Conservation (phyloP, 202 grass and related monocot species). For the Carex sylvatica region DNA sequence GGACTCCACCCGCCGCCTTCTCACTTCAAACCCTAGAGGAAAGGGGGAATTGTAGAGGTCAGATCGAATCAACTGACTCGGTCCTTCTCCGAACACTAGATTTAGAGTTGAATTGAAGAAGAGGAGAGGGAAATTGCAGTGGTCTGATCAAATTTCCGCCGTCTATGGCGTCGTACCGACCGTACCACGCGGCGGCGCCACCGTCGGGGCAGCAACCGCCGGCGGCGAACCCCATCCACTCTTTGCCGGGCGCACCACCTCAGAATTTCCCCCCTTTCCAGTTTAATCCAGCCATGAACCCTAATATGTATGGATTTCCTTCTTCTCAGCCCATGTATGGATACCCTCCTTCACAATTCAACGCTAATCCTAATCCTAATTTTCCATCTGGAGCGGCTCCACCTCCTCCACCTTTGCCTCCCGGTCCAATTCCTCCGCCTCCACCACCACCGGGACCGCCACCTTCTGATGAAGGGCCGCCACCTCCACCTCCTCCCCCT, state of each 20-base stretch:
- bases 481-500: slow-evolving; percentile 47
- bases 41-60: not conserved
- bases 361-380: slow-evolving; percentile 29
- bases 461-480: slow-evolving; percentile 38
- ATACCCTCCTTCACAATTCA: slow-evolving; percentile 53
- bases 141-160: not conserved
- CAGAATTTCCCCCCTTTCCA: slow-evolving; percentile 11
- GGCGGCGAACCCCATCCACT: slow-evolving; percentile 18
- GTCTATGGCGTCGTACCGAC: slow-evolving; percentile 67
- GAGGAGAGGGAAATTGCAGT: not conserved
- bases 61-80: not conserved
- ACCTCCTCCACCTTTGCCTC: slow-evolving; percentile 41
- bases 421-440: slow-evolving; percentile 26
- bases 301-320: slow-evolving; percentile 31
- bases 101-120: not conserved
- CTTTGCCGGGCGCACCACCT: not conserved
- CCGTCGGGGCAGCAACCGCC: slow-evolving; percentile 29
- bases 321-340: slow-evolving; percentile 48
- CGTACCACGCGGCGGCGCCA: slow-evolving; percentile 33
- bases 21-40: slow-evolving; percentile 20
- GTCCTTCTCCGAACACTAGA: not conserved
- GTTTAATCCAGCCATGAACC: slow-evolving; percentile 19
- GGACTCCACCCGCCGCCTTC: not conserved
- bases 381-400: slow-evolving; percentile 22
- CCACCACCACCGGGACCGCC: slow-evolving; percentile 46